Evolutionary conservation across 1,284 basidiomycete genomes (phyloP), one percentile per base, ranked within the genome.

Genomic region (Cutaneotrichosporon arboriforme): DNA sequence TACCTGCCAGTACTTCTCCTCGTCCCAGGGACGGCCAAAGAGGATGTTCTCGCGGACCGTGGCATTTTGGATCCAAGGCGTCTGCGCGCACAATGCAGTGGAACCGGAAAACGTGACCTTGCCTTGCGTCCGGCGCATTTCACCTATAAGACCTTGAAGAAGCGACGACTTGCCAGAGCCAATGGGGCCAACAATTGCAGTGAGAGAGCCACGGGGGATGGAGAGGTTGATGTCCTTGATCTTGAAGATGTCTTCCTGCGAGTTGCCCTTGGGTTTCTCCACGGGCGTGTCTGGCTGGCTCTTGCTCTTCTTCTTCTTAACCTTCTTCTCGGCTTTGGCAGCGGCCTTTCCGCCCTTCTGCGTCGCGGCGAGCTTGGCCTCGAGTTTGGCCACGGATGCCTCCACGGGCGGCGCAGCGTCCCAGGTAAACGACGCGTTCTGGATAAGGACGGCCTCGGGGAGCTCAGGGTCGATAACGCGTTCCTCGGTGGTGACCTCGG

Each of bases 21-120:
- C 83, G 42, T 92, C 86, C 65, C 85, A 91, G 1, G 84, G 83
- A 35, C 83, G 79, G 36, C 90, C 90, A 64, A 93, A 93, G 51
- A 87, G 82, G 49, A 94, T 84, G 67, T 94, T 94, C 46, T 84
- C 80, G 52, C 82, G 77, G 13, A 89, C 73, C 0, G 84, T 86
- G 0, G 83, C 82, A 65, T 86, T 84, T 74, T 83, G 82, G 61
- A 90, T 87, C 86, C 88, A 91, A 0, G 88, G 80, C 0, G 80
- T 78, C 69, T 91, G 88, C 3, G 85, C 83, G 4, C 86, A 86
- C 62, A 89, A 87, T 0, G 87, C 82, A 1, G 88, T 81, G 0
- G 79, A 76, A 4, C 88, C 84, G 2, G 82, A 81, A 64, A 87
- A 84, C 0, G 76, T 68, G 38, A 85, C 81, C 76, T 72, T 81